Percentiles rank a stretch among this genome's conserved stretches.
phyloP scores from a whole-genome alignment of 2,329 filamentous ascomycete species.

The Scedosporium boydii region DNA sequence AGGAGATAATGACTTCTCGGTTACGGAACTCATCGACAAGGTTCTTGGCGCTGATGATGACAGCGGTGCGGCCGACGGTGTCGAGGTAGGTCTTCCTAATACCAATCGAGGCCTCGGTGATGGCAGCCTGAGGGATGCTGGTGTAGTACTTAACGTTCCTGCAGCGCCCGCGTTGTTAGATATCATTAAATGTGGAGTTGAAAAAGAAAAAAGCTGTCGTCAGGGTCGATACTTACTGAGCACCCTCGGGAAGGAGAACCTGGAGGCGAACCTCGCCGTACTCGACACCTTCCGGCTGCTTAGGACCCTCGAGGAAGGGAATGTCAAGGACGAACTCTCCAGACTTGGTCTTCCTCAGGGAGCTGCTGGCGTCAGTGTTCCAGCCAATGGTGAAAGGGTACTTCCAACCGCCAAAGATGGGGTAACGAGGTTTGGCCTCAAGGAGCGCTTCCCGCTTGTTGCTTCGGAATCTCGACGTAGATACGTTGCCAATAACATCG shows the following conservation, averaged over 20 bases:
- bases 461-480: constrained; percentile 78
- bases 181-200: background rate
- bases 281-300: constrained; percentile 72
- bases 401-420: constrained; percentile 96
- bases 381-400: constrained; percentile 95
- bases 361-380: constrained; percentile 76
- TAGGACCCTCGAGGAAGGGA: constrained; percentile 88
- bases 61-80: constrained; percentile 74
- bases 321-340: constrained; percentile 80
- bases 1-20: constrained; percentile 74
- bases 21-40: constrained; percentile 85
- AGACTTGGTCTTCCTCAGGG: constrained; percentile 56
- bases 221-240: constrained; percentile 49
- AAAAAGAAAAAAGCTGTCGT: background rate
- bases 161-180: constrained; percentile 19
- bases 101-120: constrained; percentile 48
- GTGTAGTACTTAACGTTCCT: constrained; percentile 76
- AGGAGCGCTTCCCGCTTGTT: constrained; percentile 71
- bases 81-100: constrained; percentile 89
- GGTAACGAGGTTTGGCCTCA: constrained; percentile 88
- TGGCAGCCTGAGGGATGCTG: constrained; percentile 53
- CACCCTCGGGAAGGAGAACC: constrained; percentile 83
- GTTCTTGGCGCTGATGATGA: constrained; percentile 74
- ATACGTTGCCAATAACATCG: constrained; percentile 94
- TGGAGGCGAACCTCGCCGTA: constrained; percentile 75